Evolutionary conservation across 192 early-diverging fungal species (phyloP), one percentile per base, ranked within the genome.

Genomic region (Mortierella claussenii): DNA sequence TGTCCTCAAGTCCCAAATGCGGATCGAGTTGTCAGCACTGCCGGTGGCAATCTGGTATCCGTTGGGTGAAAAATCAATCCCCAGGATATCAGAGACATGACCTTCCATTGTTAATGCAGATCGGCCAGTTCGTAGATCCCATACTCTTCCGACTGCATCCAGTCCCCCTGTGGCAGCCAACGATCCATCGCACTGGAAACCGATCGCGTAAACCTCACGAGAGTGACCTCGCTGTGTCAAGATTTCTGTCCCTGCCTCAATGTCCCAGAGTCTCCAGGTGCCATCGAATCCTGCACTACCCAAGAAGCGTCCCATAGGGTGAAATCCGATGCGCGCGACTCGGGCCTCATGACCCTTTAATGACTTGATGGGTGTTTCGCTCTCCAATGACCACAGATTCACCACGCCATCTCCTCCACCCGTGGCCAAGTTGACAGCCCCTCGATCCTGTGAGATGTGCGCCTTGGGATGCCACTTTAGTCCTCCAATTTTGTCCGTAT

Each of bases 221-320:
- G 95, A 92, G 79, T 99, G 97, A 13, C 97, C 97, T 65, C 97
- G 94, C 65, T 99, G 97, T 51, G 94, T 75, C 37, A 99, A 61
- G 2, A 99, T 70, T 57, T 96, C 95, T 32, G 85, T 60, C 40
- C 84, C 79, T 0, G 89, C 87, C 45, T 92, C 87, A 20, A 91
- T 83, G 76, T 99, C 97, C 95, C 96, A 99, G n/a, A 99, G 85
- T 48, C 97, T 85, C 97, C 97, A 99, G 17, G 95, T 94, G 36
- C 87, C 88, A 68, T 99, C 97, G 65, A 87, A 94, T 58, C 78
- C 82, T 28, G 87, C 80, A 21, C 84, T 86, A 6, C 91, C 97
- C 48, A 99, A 69, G 60, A 87, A 97, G 44, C 85, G 70, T 9
- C 96, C 97, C 18, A 89, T 89, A 6, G 97, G 96, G 70, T 99